Conservation (phyloP, 768 basidiomycete species). For the Epithele typhae region DNA sequence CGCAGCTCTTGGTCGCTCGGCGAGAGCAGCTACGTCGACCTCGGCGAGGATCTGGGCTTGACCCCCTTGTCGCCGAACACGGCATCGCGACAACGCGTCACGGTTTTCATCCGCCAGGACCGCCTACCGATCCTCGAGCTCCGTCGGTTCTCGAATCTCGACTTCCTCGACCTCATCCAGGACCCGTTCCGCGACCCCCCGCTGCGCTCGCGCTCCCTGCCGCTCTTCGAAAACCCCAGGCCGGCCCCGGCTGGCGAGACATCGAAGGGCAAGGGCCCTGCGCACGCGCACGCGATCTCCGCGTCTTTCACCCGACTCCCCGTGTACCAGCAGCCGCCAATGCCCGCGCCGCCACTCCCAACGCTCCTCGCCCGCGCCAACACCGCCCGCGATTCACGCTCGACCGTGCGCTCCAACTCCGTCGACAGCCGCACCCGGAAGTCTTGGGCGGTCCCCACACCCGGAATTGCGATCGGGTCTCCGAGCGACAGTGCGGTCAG, state of each 20-base stretch:
- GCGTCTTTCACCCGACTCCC: constrained; percentile 11
- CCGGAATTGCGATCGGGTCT: not conserved
- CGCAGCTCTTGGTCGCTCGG: constrained; percentile 9
- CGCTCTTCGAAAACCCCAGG: not conserved
- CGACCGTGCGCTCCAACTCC: not conserved
- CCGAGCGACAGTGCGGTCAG: constrained; percentile 6
- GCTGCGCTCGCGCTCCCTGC: constrained; percentile 9
- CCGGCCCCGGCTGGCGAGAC: too few relatives aligned
- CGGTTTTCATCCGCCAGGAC: constrained; percentile 14
- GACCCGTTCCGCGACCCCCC: constrained; percentile 14
- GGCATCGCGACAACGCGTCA: constrained; percentile 11
- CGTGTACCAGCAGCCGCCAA: not conserved
- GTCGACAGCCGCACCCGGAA: not conserved
- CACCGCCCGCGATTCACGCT: too few relatives aligned
- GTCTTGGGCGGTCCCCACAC: not conserved
- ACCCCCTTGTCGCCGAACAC: not conserved
- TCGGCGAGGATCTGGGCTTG: not conserved
- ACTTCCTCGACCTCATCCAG: constrained; percentile 16
- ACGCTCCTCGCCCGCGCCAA: not conserved
- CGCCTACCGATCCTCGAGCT: constrained; percentile 17
- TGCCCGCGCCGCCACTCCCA: not conserved
- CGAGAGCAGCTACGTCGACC: not conserved
- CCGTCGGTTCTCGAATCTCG: constrained; percentile 19
- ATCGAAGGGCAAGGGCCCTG: too few relatives aligned
- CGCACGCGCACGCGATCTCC: not conserved